Evolutionary conservation across 2,329 filamentous ascomycete genomes (phyloP), one percentile per base, ranked within the genome.

Genomic region (Fusarium sp.): DNA sequence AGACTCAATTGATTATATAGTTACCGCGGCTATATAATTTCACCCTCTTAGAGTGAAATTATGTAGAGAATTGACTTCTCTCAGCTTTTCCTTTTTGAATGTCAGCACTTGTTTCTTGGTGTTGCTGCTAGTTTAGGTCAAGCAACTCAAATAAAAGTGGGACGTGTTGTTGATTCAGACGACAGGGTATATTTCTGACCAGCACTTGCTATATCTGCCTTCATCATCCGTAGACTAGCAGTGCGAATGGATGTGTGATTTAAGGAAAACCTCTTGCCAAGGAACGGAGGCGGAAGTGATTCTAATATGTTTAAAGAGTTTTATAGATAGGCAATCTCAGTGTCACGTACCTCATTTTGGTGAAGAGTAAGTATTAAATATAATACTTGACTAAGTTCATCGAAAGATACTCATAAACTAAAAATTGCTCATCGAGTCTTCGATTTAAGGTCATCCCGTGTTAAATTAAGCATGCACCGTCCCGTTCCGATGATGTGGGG

Each of bases 81-180:
- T 35, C 22, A n/a, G 8, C 25, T n/a, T 40, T 61, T 26, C 29
- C 48, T 44, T 46, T 51, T 38, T 19, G 19, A 44, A 28, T 43
- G 48, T 60, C 55, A 60, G 55, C 48, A 48, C 48, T 39, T 36
- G 51, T 53, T 47, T 39, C 32, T 28, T 54, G 41, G 56, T 60
- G 42, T 61, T 60, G 55, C 55, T 60, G 55, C 55, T 60, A 60
- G 57, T 60, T 60, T 38, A 4, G 22, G 22, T 22, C 7, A 10
- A 31, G 29, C 29, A 24, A 39, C 42, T 38, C 26, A 35, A n/a
- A n/a, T 11, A 55, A 35, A 55, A 46, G 55, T 60, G 57, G 57
- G 54, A 53, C 56, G 41, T 41, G 54, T 41, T 31, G 48, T 53
- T 38, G 22, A 35, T 38, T 22, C 24, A 24, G 39, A 60, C 28